phyloP scores from a whole-genome alignment of 495 filamentous ascomycete species.

The Hyaloscypha finlandica region DNA sequence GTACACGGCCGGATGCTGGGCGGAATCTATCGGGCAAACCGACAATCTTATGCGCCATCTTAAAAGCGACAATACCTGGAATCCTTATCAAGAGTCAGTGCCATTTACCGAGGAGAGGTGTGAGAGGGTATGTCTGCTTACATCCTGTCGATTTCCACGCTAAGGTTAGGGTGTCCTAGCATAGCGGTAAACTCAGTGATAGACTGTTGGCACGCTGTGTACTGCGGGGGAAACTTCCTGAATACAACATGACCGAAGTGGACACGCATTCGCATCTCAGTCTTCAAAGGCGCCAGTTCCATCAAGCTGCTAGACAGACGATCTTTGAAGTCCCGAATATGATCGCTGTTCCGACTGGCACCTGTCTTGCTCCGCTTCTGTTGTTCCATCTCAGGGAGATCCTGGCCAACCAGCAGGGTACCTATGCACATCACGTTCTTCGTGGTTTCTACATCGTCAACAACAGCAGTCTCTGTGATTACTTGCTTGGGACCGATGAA shows the following conservation, averaged over 20 bases:
- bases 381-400: slow-evolving; percentile 6
- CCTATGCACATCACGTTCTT: background rate
- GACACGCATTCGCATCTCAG: slow-evolving; percentile 54
- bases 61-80: slow-evolving; percentile 7
- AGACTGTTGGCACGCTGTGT: slow-evolving; percentile 33
- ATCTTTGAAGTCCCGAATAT: slow-evolving; percentile 22
- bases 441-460: background rate
- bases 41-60: slow-evolving; percentile 13
- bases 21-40: slow-evolving; percentile 8
- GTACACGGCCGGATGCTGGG: slow-evolving; percentile 17
- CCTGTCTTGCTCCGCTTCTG: slow-evolving; percentile 14
- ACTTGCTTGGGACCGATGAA: slow-evolving; percentile 12
- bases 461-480: background rate
- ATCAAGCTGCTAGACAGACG: slow-evolving; percentile 29
- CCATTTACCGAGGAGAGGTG: background rate
- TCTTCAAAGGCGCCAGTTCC: slow-evolving; percentile 30
- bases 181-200: slow-evolving; percentile 54
- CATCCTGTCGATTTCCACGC: slow-evolving; percentile 38
- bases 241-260: slow-evolving; percentile 58
- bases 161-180: slow-evolving; percentile 35
- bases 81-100: slow-evolving; percentile 5
- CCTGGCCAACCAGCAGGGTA: slow-evolving; percentile 11
- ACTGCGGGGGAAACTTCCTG: slow-evolving; percentile 36
- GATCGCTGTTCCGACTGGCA: background rate
- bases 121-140: slow-evolving; percentile 27